phyloP scores from a whole-genome alignment of 345 rosid genomes.

The Bruguiera gymnorhiza region DNA sequence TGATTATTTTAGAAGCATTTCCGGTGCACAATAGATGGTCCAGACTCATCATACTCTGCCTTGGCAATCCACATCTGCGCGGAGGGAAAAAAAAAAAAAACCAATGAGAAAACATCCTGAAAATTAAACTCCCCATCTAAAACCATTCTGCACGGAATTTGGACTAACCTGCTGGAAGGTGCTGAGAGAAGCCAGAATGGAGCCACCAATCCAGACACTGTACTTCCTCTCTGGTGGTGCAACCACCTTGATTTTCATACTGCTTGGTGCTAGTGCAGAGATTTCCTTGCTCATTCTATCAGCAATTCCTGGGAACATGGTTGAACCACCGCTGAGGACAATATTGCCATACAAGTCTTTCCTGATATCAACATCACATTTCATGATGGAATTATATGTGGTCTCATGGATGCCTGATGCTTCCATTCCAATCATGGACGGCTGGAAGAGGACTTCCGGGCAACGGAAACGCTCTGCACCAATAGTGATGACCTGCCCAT shows the following conservation, averaged over 20 bases:
- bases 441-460: constrained; percentile 94
- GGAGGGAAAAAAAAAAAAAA: neutral
- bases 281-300: constrained; percentile 97
- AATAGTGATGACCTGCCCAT: constrained; percentile 88
- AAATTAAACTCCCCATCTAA: neutral
- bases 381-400: constrained; percentile 90
- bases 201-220: constrained; percentile 94
- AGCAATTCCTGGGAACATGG: constrained; percentile 86
- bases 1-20: constrained; percentile 66
- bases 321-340: constrained; percentile 92
- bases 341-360: constrained; percentile 86
- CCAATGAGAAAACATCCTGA: neutral
- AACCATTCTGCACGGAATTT: neutral
- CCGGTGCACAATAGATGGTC: constrained; percentile 91
- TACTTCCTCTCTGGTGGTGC: constrained; percentile 93
- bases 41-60: constrained; percentile 92
- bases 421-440: constrained; percentile 97
- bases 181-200: constrained; percentile 90
- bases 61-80: constrained; percentile 92
- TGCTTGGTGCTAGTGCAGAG: constrained; percentile 87
- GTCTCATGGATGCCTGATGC: constrained; percentile 89
- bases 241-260: constrained; percentile 95
- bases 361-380: constrained; percentile 87
- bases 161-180: constrained; percentile 86
- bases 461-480: constrained; percentile 93